Evolutionary conservation across 306 rosid species (phyloP).

Genomic region (Prunus salicina): DNA sequence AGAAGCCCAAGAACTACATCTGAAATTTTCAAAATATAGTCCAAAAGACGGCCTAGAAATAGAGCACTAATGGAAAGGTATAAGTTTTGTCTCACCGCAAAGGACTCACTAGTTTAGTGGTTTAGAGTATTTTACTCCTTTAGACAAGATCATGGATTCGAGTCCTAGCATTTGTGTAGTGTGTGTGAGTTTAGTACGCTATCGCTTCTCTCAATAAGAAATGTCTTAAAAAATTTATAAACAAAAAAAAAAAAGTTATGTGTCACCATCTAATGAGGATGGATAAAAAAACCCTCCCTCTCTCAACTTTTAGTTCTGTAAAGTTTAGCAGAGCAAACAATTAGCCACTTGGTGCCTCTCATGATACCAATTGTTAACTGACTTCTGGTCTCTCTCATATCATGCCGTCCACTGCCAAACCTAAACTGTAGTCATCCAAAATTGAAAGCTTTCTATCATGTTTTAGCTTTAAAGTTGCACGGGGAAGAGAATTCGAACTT

Average conservation of each 20-base stretch:
- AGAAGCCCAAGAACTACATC: too few species aligned
- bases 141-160: fast-evolving
- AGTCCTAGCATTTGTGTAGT: fast-evolving
- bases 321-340: background rate
- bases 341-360: background rate
- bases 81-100: fast-evolving
- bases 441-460: background rate
- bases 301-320: background rate
- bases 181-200: too few species aligned
- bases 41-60: too few species aligned
- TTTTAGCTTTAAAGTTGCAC: background rate
- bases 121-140: fast-evolving
- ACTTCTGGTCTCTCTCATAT: background rate
- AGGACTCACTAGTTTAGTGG: fast-evolving
- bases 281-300: background rate
- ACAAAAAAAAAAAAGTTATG: too few species aligned
- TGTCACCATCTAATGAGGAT: background rate
- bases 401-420: background rate
- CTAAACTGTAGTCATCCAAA: background rate
- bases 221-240: background rate
- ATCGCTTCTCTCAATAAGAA: background rate
- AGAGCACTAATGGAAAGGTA: too few species aligned
- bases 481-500: fast-evolving
- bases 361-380: background rate
- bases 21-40: too few species aligned